These are phyloP conservation scores for Abelmoschus esculentus DNA, from an alignment of 345 rosid species.

Conservation along the genomic window DNA sequence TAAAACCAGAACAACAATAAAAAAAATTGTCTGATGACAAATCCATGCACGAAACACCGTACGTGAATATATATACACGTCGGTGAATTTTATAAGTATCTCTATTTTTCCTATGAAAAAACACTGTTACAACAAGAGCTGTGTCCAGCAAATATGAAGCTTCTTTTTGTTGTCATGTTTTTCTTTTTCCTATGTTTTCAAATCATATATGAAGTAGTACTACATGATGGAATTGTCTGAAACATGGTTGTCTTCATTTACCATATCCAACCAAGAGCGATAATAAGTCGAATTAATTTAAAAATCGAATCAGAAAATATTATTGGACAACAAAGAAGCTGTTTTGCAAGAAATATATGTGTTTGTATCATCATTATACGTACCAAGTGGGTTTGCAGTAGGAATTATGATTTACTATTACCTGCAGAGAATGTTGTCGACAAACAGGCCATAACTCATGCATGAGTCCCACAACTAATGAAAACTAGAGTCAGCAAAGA, in stretches of 20 bases:
- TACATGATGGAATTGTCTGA: background rate
- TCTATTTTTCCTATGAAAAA: background rate
- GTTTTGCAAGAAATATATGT: background rate
- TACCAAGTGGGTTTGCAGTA: no score
- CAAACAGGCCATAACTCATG: background rate
- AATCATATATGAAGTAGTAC: background rate
- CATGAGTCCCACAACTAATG: background rate
- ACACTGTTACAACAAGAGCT: constrained; percentile 6
- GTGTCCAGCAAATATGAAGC: constrained; percentile 3
- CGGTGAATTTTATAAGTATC: constrained; percentile 5
- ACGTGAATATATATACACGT: background rate
- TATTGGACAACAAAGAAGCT: background rate
- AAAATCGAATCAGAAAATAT: background rate
- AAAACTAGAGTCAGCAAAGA: background rate
- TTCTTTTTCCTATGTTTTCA: background rate
- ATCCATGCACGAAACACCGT: background rate
- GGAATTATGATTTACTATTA: background rate
- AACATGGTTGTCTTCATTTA: background rate
- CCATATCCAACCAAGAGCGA: no score
- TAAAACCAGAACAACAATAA: no score
- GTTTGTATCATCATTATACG: no score
- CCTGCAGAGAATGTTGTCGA: background rate
- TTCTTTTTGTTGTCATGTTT: background rate
- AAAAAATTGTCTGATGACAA: no score
- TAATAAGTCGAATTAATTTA: background rate